Conservation (phyloP, 805 yeast genomes). For the Lipomyces yamadae region DNA sequence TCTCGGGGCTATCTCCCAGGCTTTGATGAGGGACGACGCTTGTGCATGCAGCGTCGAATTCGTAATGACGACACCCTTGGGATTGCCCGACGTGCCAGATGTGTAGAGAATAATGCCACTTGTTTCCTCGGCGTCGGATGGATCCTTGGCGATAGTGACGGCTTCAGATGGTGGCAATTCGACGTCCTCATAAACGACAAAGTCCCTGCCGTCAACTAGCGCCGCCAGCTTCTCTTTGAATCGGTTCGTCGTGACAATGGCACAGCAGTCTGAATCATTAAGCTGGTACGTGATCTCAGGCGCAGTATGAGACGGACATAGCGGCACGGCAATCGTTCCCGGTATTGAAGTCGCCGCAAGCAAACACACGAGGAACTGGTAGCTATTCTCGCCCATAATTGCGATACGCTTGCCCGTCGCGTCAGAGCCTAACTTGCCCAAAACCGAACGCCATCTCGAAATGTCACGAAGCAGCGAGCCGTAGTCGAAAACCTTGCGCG, state of each 20-base stretch:
- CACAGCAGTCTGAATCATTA: constrained; percentile 41
- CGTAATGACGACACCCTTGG: constrained; percentile 47
- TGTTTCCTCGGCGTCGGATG: constrained; percentile 9
- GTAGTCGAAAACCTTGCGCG: constrained; percentile 43
- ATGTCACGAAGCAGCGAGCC: constrained; percentile 42
- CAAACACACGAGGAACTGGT: constrained; percentile 42
- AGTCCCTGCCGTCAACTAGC: constrained; percentile 30
- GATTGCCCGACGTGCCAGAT: constrained; percentile 47
- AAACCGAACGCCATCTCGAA: constrained; percentile 40
- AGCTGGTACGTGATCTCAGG: constrained; percentile 45
- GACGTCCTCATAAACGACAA: constrained; percentile 36
- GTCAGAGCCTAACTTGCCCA: constrained; percentile 19
- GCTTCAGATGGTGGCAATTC: constrained; percentile 19
- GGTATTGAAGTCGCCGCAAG: constrained; percentile 43
- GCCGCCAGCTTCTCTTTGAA: constrained; percentile 40
- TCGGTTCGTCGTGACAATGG: constrained; percentile 42
- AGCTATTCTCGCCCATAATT: constrained; percentile 47
- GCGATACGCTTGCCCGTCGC: constrained; percentile 41
- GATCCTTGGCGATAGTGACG: constrained; percentile 14
- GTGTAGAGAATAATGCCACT: constrained; percentile 45
- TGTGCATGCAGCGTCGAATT: constrained; percentile 44
- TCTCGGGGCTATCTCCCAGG: constrained; percentile 41
- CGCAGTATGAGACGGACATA: constrained; percentile 45
- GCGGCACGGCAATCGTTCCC: constrained; percentile 44
- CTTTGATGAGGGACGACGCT: constrained; percentile 43